phyloP scores from a whole-genome alignment of 2,329 filamentous ascomycete species.

The Hymenoscyphus salicellus region DNA sequence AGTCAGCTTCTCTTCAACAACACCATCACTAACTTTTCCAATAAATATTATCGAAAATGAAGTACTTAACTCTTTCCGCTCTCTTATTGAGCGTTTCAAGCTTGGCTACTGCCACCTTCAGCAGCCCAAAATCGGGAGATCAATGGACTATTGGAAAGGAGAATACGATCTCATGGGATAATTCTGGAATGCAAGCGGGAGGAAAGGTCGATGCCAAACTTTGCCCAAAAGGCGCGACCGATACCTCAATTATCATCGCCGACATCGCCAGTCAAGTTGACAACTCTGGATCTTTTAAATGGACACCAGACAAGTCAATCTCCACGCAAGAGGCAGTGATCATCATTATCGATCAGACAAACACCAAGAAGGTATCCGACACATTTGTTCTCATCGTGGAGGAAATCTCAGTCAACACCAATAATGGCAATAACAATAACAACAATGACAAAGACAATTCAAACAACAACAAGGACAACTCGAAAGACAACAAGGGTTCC shows the following conservation, averaged over 20 bases:
- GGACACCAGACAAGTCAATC: slow-evolving; percentile 19
- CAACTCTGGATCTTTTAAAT: slow-evolving; percentile 29
- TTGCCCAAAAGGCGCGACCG: slow-evolving; percentile 15
- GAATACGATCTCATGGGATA: slow-evolving; percentile 22
- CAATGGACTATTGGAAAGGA: slow-evolving; percentile 15
- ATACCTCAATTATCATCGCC: slow-evolving; percentile 42
- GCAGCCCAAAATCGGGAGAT: slow-evolving; percentile 21
- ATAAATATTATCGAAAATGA: slow-evolving; percentile 16
- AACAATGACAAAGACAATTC: too few relatives aligned
- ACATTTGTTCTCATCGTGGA: slow-evolving; percentile 9
- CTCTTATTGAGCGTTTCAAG: slow-evolving; percentile 13
- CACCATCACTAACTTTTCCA: neutral
- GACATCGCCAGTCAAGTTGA: slow-evolving; percentile 49
- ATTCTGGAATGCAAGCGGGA: slow-evolving; percentile 6
- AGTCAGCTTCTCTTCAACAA: neutral
- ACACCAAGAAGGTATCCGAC: slow-evolving; percentile 14
- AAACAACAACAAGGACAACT: neutral
- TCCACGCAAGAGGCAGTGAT: slow-evolving; percentile 16
- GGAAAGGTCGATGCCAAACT: slow-evolving; percentile 18
- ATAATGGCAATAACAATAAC: neutral
- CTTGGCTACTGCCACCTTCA: slow-evolving; percentile 11
- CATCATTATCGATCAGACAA: slow-evolving; percentile 21
- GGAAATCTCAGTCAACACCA: neutral
- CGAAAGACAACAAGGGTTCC: neutral
- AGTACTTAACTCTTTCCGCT: slow-evolving; percentile 14